Conservation (phyloP, 1,139 yeast species). For the Trichomonascaceae sp. region DNA sequence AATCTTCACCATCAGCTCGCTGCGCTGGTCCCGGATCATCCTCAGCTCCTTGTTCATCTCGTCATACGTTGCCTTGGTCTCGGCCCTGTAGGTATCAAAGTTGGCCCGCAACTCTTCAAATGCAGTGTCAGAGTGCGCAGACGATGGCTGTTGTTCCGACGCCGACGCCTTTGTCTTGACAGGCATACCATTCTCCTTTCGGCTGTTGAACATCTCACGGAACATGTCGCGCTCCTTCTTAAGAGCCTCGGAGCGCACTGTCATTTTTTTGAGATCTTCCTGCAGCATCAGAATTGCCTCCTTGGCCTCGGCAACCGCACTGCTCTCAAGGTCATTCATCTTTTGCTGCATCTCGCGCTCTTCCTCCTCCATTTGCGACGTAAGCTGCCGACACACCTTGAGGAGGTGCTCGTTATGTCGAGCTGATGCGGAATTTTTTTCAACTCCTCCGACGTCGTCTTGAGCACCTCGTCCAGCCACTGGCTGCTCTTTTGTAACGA, state of each 20-base stretch:
- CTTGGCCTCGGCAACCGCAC: conserved; percentile 59
- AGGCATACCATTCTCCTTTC: too few species aligned
- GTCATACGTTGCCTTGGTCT: conserved; percentile 31
- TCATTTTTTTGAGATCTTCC: conserved; percentile 42
- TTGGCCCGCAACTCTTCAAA: conserved; percentile 21
- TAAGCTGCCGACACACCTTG: conserved; percentile 53
- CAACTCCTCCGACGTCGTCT: conserved; percentile 25
- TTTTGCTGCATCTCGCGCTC: conserved; percentile 33
- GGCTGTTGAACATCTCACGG: conserved; percentile 30
- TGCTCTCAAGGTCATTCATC: conserved; percentile 38
- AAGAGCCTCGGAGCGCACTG: conserved; percentile 39
- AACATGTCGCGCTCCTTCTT: conserved; percentile 56
- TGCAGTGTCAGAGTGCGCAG: too few species aligned
- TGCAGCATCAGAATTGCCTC: conserved; percentile 60
- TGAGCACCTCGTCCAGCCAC: conserved; percentile 28
- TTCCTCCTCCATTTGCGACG: conserved; percentile 49
- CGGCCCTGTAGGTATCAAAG: conserved; percentile 28
- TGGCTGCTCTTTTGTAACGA: conserved; percentile 26
- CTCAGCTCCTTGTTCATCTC: conserved; percentile 30
- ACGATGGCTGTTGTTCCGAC: conserved; percentile 1
- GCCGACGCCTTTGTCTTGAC: conserved; percentile 3
- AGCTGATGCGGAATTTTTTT: conserved; percentile 51
- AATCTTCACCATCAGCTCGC: conserved; percentile 32
- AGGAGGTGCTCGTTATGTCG: conserved; percentile 61
- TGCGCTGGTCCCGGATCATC: conserved; percentile 34